Conservation (phyloP, 2,329 filamentous ascomycete species). For the Dactylonectria estremocensis region DNA sequence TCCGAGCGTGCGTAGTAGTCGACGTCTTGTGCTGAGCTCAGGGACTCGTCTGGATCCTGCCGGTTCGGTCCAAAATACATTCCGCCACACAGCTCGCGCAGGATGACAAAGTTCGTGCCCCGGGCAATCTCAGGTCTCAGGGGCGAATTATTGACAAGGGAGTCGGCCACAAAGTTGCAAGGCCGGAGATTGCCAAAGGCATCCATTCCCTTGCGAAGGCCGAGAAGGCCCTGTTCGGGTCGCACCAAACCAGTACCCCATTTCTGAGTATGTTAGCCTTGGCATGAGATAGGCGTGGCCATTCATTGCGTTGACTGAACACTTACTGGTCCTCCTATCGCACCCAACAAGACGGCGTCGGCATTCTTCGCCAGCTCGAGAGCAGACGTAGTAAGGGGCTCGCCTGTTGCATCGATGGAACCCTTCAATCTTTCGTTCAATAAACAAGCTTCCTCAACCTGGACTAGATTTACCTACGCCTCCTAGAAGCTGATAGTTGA, state of each 20-base stretch:
- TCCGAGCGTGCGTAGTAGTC: slow-evolving; percentile 78
- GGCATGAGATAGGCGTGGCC: neutral
- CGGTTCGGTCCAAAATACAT: slow-evolving; percentile 82
- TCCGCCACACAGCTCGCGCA: slow-evolving; percentile 82
- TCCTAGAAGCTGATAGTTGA: slow-evolving; percentile 6
- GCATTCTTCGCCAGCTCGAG: slow-evolving; percentile 2
- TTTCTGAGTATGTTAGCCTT: neutral
- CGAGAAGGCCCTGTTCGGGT: slow-evolving; percentile 78
- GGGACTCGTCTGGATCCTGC: slow-evolving; percentile 47
- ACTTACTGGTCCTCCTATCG: slow-evolving; percentile 9
- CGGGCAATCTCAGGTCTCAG: slow-evolving; percentile 80
- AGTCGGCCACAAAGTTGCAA: slow-evolving; percentile 71
- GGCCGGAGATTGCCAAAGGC: slow-evolving; percentile 76
- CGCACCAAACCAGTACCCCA: slow-evolving; percentile 8
- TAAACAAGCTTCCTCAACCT: neutral
- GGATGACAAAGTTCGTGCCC: slow-evolving; percentile 55
- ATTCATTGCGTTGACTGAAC: neutral
- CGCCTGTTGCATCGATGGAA: slow-evolving; percentile 8
- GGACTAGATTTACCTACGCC: neutral
- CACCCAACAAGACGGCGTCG: slow-evolving; percentile 6
- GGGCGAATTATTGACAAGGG: slow-evolving; percentile 55
- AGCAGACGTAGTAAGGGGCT: slow-evolving; percentile 1
- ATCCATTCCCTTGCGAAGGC: slow-evolving; percentile 76
- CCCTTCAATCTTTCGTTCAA: neutral
- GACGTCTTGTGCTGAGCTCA: slow-evolving; percentile 61